Evolutionary conservation across 495 filamentous ascomycete species (phyloP), one percentile per base, ranked within the genome.

Genomic region (Talaromyces wortmannii): DNA sequence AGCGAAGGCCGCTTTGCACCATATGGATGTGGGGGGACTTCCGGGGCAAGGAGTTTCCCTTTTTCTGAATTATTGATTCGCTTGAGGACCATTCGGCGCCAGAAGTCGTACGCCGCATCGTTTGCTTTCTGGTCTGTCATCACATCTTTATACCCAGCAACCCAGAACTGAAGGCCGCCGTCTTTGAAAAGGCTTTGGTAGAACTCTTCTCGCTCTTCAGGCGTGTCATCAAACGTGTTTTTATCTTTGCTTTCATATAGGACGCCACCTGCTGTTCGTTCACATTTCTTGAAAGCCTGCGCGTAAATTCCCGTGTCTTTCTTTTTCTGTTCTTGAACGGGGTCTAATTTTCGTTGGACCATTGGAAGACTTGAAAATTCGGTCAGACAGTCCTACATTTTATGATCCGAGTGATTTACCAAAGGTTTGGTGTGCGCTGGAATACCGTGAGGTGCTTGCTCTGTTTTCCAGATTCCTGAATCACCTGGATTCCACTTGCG

Each of bases 401-500:
- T 6, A 45, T n/a, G 44, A n/a, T 45, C 44, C 44, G 44, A 45
- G 44, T 45, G 5, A 71, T 65, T 12, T 45, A 45, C 44, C 44
- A 45, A 45, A 76, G 70, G 59, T 82, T 83, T 0, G 80, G 75
- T 2, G 77, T 80, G 0, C 79, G 69, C 55, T 81, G 78, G 60
- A 78, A 80, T 7, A 82, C 73, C 0, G 70, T 79, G 16, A 80
- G 65, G 31, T 71, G 56, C 8, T 53, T 59, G 7, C 62, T 74
- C 77, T 10, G 59, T 57, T 52, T 69, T 70, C 65, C 76, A 23
- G 61, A 59, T 17, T 75, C 74, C 48, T 83, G 78, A 15, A 69
- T 70, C 46, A 77, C 68, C 55, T 86, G 83, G 7, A 84, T 73
- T 12, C 78, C 82, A 1, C 73, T 76, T 4, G 76, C 63, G 4